phyloP scores from a whole-genome alignment of 2,329 filamentous ascomycete species.

The Hypoxylon sp. region DNA sequence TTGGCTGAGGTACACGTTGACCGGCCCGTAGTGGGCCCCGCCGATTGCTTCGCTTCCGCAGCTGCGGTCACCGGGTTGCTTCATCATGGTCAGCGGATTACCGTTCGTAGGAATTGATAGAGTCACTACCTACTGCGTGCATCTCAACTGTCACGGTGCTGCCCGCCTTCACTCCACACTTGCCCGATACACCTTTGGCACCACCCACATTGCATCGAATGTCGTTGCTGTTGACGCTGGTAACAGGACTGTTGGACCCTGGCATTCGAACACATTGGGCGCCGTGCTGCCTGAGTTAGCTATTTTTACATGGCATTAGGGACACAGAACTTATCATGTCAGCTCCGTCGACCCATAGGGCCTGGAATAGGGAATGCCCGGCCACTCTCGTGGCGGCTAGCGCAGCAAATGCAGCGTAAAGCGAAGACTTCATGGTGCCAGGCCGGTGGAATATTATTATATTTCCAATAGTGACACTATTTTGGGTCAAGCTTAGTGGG shows the following conservation, averaged over 20 bases:
- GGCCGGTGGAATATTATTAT: conserved; percentile 19
- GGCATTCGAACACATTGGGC: conserved; percentile 59
- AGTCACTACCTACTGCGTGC: conserved; percentile 38
- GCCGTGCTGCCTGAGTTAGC: conserved; percentile 46
- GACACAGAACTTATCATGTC: conserved; percentile 46
- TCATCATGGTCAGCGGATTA: neutral
- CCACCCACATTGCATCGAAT: conserved; percentile 56
- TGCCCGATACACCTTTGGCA: conserved; percentile 47
- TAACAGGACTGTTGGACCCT: conserved; percentile 60
- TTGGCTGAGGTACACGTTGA: conserved; percentile 61
- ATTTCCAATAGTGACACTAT: neutral
- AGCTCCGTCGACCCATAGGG: conserved; percentile 60
- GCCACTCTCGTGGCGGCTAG: conserved; percentile 51
- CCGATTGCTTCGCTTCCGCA: conserved; percentile 61
- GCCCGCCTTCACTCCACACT: conserved; percentile 55
- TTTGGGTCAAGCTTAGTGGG: conserved; percentile 1
- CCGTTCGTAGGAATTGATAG: neutral
- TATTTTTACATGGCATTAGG: neutral
- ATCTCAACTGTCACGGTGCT: conserved; percentile 46
- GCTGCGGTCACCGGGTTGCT: conserved; percentile 56
- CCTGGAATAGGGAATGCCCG: conserved; percentile 61
- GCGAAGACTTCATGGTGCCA: conserved; percentile 50
- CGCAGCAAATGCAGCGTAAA: conserved; percentile 47
- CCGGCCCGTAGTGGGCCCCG: conserved; percentile 62
- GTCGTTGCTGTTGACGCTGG: conserved; percentile 52